Percentiles rank a stretch among this genome's conserved stretches.
phyloP scores from a whole-genome alignment of 345 rosid species.

The Citrus maxima region DNA sequence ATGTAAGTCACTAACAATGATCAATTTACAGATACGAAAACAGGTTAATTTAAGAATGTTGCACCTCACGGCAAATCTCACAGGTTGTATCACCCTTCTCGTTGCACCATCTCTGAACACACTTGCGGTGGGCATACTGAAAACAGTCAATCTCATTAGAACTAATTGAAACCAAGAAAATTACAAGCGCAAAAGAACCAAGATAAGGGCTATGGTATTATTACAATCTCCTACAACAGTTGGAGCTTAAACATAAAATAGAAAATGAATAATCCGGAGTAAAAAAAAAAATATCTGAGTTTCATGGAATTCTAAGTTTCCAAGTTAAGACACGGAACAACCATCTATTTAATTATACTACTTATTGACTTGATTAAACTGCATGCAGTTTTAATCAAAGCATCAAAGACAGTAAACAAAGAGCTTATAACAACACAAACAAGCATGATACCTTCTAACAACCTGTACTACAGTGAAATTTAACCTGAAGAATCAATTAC shows the following conservation, averaged over 20 bases:
- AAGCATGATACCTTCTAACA: background rate
- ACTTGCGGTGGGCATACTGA: conserved; percentile 83
- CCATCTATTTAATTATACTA: background rate
- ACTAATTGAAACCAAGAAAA: background rate
- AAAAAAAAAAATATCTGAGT: too few species aligned
- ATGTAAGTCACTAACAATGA: background rate
- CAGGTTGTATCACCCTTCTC: conserved; percentile 79
- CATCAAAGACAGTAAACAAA: background rate
- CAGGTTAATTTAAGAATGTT: background rate
- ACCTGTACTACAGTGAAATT: background rate
- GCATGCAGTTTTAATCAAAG: background rate
- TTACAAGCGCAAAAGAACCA: background rate
- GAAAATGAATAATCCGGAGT: too few species aligned
- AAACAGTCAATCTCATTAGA: background rate
- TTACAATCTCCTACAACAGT: background rate
- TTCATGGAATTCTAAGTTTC: too few species aligned
- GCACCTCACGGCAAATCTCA: conserved; percentile 83
- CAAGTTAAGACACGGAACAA: too few species aligned
- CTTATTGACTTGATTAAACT: background rate
- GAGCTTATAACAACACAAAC: background rate
- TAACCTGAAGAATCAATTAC: background rate
- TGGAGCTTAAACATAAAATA: background rate
- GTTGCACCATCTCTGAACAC: conserved; percentile 89
- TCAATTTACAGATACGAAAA: conserved; percentile 5
- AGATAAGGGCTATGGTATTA: background rate